Base-by-base conservation (phyloP, 148 eudicot genomes). In the Rhododendron williamsianum region DNA sequence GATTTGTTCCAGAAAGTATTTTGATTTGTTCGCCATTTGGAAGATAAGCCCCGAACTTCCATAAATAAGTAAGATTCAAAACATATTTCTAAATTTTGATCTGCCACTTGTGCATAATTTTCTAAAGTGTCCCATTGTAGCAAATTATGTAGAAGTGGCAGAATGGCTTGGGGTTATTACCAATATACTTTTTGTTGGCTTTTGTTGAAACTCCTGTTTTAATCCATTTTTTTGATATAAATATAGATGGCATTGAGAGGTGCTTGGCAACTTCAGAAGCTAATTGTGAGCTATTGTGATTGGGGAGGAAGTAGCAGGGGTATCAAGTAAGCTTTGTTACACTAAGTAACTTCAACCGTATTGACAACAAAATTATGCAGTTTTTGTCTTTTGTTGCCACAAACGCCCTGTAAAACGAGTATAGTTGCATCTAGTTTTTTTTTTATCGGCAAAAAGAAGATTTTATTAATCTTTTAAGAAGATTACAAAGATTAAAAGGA, bases 291-390 rank as follows among this genome's bases (percentile, higher is more conserved):
- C 89, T 90, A 88, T 77, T 88, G 91, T 58, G 87, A 90, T 33
- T 90, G 91, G 91, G 91, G 91, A 79, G 91, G 91, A 38, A 90
- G 91, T 81, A 90, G 91, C 85, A 82, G 87, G 51, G 91, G 91
- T 45, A 85, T 90, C 86, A 86, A 86, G 91, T 90, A 41, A 41
- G 67, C 76, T 81, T 82, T 83, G 49, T 16, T 9, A 54, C 21
- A 21, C 11, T 56, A 56, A 33, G 9, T 54, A 81, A 43, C 10
- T 18, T 80, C 18, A 8, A 33, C 27, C 2, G 45, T 23, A 80
- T 36, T 30, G 41, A 80, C 23, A 52, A 52, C 38, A 30, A 54
- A 36, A 33, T 56, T 19, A 56, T 18, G 13, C 35, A 18, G 19
- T 46, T 54, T 52, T 60, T 56, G 73, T 19, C 30, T 81, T 58